Percentiles rank a stretch among this genome's conserved stretches.
These are phyloP conservation scores for Plantago coronopus DNA, from an alignment of 305 asterid genomes.

Conservation along the genomic window DNA sequence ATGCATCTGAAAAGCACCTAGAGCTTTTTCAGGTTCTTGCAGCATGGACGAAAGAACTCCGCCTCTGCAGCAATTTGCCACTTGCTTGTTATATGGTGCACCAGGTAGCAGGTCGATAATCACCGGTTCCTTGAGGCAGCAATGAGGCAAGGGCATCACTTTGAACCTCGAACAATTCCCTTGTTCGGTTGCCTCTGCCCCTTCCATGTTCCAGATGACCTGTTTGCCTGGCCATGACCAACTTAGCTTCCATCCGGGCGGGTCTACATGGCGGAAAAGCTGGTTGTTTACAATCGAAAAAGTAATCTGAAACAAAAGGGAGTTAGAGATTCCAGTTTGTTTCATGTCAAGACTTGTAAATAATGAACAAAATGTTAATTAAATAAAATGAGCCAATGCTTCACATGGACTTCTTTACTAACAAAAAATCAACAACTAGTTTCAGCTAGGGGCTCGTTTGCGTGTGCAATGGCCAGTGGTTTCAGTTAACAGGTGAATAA, in stretches of 20 bases:
- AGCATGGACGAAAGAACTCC: slow-evolving; percentile 64
- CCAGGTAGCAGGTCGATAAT: slow-evolving; percentile 74
- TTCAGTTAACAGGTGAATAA: no score
- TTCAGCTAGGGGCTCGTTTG: no score
- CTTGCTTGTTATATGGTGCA: slow-evolving; percentile 47
- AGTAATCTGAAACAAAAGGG: slow-evolving; percentile 32
- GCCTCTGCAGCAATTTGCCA: slow-evolving; percentile 61
- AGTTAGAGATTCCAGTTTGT: not conserved
- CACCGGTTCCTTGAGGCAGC: slow-evolving; percentile 61
- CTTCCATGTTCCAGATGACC: slow-evolving; percentile 60
- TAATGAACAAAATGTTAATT: not conserved
- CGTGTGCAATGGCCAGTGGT: no score
- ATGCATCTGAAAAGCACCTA: slow-evolving; percentile 49
- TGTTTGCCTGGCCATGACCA: slow-evolving; percentile 64
- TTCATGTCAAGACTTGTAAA: not conserved
- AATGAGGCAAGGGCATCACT: slow-evolving; percentile 47
- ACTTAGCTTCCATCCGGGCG: slow-evolving; percentile 73
- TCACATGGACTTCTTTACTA: no score
- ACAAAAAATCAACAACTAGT: no score
- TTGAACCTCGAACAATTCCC: slow-evolving; percentile 68
- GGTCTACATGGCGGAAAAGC: slow-evolving; percentile 63
- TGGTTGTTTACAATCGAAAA: slow-evolving; percentile 64
- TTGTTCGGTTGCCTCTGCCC: slow-evolving; percentile 76
- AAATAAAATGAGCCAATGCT: no score
- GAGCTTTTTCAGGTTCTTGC: slow-evolving; percentile 39